Conservation (phyloP, 805 yeast species). For the Trichomonascus vanleenenianus region DNA sequence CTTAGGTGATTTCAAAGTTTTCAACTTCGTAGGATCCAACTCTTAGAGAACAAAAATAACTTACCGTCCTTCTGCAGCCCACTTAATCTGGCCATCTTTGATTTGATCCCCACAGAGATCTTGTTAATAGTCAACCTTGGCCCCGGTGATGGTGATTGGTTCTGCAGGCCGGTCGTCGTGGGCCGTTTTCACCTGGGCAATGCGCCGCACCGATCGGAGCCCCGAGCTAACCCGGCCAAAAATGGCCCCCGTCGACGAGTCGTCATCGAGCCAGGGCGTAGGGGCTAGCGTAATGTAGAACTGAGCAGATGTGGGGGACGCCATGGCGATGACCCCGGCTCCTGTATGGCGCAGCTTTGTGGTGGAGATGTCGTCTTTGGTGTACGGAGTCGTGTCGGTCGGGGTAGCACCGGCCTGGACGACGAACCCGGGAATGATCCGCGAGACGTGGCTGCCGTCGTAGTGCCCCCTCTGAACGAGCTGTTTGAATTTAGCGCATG, state of each 20-base stretch:
- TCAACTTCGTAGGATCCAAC: no score
- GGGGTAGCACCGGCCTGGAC: constrained; percentile 27
- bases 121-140: constrained; percentile 3
- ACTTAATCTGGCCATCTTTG: constrained; percentile 20
- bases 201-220: constrained; percentile 39
- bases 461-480: constrained; percentile 24
- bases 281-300: constrained; percentile 82
- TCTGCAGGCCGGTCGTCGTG: constrained; percentile 35
- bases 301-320: constrained; percentile 88
- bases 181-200: constrained; percentile 50
- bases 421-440: constrained; percentile 47
- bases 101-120: not conserved
- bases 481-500: constrained; percentile 15
- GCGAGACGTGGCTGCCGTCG: constrained; percentile 73
- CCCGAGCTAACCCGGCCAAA: constrained; percentile 61
- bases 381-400: constrained; percentile 46
- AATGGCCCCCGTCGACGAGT: constrained; percentile 57
- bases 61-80: constrained; percentile 38
- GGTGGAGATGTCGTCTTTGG: constrained; percentile 63
- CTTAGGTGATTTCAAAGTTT: no score
- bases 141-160: constrained; percentile 33
- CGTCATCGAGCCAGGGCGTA: constrained; percentile 84
- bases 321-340: constrained; percentile 86
- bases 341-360: constrained; percentile 50
- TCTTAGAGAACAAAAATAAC: no score